These are phyloP conservation scores for Straminergon stramineum DNA, from an alignment of 225 moss, liverwort and hornwort species.

Conservation along the genomic window DNA sequence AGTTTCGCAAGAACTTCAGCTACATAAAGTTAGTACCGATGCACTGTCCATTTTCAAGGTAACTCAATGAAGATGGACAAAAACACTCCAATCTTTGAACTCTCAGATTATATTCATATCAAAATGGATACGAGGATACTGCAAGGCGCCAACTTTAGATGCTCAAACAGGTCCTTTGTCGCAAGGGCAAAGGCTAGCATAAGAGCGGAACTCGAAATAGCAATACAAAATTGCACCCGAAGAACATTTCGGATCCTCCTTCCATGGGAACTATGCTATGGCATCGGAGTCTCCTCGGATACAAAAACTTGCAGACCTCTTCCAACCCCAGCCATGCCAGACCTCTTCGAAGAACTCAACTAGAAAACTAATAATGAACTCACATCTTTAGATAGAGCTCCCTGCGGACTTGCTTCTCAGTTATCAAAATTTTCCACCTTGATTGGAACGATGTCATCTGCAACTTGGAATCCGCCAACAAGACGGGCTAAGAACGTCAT, in stretches of 20 bases:
- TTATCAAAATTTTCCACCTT: slow-evolving; percentile 71
- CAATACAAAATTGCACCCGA: neutral
- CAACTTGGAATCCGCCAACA: slow-evolving; percentile 71
- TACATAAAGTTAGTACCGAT: neutral
- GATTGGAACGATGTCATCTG: slow-evolving; percentile 67
- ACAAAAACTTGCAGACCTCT: neutral
- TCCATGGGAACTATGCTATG: neutral
- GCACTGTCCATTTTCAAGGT: neutral
- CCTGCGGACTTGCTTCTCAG: neutral
- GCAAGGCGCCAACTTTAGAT: neutral
- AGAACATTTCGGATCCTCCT: neutral
- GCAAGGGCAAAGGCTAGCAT: neutral
- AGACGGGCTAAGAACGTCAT: slow-evolving; percentile 83
- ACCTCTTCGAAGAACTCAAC: neutral
- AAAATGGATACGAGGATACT: neutral
- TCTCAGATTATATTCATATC: neutral
- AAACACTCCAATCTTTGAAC: neutral
- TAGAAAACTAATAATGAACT: neutral
- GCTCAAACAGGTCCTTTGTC: neutral
- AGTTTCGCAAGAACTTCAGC: neutral
- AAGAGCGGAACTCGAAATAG: neutral
- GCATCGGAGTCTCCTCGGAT: neutral
- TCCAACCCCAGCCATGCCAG: neutral
- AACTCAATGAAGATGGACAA: neutral
- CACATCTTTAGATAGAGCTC: neutral